These are phyloP conservation scores for Silybum marianum DNA, from an alignment of 129 eudicot species.

Conservation along the genomic window DNA sequence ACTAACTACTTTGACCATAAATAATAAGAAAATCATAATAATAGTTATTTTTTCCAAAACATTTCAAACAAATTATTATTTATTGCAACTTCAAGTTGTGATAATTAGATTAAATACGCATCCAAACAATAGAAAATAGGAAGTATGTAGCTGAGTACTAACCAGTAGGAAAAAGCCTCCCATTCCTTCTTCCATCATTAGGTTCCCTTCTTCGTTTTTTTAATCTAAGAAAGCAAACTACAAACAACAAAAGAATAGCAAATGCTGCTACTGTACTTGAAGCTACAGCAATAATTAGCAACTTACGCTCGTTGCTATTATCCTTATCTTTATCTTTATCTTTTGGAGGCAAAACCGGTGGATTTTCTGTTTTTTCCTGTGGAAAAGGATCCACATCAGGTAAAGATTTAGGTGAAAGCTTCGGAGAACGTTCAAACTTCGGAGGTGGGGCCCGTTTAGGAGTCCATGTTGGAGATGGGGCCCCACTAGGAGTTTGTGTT, in stretches of 20 bases:
- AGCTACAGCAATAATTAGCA: slow-evolving; percentile 33
- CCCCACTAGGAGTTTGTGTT: background rate
- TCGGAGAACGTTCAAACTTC: background rate
- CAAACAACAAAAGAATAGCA: slow-evolving; percentile 27
- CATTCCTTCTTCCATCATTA: slow-evolving; percentile 14
- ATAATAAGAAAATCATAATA: no score
- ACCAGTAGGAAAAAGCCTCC: slow-evolving; percentile 25
- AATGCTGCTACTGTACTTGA: slow-evolving; percentile 36
- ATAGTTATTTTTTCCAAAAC: no score
- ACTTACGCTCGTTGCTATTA: slow-evolving; percentile 28
- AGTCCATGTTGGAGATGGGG: background rate
- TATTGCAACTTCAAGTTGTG: no score
- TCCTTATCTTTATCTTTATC: background rate
- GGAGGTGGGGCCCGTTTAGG: slow-evolving; percentile 13
- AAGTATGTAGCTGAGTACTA: slow-evolving; percentile 22
- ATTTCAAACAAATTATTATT: no score
- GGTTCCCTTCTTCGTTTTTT: slow-evolving; percentile 15
- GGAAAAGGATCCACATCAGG: slow-evolving; percentile 1
- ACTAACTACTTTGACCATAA: no score
- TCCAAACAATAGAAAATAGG: background rate
- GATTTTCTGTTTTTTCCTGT: slow-evolving; percentile 14
- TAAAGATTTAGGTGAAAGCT: slow-evolving; percentile 6
- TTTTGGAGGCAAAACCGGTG: background rate
- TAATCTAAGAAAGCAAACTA: slow-evolving; percentile 27
- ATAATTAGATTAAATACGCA: no score